Percentiles rank a stretch among this genome's conserved stretches.
Conservation (phyloP, 202 grass and related monocot genomes). For the Schoenoplectus triqueter region DNA sequence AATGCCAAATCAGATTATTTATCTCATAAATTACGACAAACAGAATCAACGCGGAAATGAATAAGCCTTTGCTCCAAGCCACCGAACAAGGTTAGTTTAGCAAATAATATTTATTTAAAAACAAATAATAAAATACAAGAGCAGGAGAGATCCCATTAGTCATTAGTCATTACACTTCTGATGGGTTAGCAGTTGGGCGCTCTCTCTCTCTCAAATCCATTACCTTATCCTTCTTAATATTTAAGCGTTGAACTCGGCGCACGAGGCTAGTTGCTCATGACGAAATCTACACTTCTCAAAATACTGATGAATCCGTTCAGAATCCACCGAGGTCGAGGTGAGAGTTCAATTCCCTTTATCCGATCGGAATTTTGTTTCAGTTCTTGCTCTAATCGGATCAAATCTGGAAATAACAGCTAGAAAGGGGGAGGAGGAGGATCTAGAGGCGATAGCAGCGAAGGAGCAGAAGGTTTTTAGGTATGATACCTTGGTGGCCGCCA, state of each 20-base stretch:
- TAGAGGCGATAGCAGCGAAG: slow-evolving; percentile 76
- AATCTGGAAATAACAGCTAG: slow-evolving; percentile 9
- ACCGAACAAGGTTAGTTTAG: not conserved
- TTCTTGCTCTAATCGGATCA: not conserved
- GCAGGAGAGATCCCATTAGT: not conserved
- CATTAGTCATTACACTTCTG: not conserved
- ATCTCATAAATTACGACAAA: too few relatives aligned
- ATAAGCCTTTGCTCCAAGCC: not conserved
- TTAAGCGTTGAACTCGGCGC: not conserved
- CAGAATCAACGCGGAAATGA: not conserved
- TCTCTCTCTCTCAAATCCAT: not conserved
- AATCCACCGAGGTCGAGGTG: slow-evolving; percentile 18
- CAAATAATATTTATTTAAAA: not conserved
- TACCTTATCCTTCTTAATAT: not conserved
- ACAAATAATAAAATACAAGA: not conserved
- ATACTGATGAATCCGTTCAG: slow-evolving; percentile 47
- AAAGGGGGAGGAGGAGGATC: slow-evolving; percentile 54
- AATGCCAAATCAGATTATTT: not conserved
- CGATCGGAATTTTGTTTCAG: not conserved
- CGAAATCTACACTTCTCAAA: slow-evolving; percentile 51
- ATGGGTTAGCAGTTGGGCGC: slow-evolving; percentile 3
- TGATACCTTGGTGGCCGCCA: slow-evolving; percentile 61
- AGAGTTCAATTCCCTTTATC: not conserved
- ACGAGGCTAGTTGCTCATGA: slow-evolving; percentile 5
- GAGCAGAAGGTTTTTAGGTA: slow-evolving; percentile 71